Base-by-base conservation (phyloP, 2,329 filamentous ascomycete genomes). In the Epichloe coenophiala region DNA sequence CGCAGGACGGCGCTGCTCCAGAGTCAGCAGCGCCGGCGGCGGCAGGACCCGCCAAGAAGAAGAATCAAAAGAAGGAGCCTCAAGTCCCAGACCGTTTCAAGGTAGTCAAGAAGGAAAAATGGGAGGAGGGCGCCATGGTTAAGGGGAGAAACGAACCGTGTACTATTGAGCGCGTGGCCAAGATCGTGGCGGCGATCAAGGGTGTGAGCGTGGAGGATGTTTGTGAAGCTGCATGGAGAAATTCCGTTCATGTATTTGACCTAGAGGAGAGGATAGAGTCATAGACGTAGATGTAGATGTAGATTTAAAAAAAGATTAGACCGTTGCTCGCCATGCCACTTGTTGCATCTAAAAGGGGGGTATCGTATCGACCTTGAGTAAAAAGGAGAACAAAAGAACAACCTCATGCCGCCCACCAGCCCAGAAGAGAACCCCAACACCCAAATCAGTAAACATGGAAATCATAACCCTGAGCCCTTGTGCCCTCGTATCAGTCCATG, bases 81-180 rank as follows among this genome's bases (percentile, higher is more conserved):
- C 83, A 83, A 48, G 79, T 86, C 1, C 83, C 84, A 0, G 75
- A 81, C 48, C 70, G 88, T 36, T 93, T 84, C 58, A 94, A 86
- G 68, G 75, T 83, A 4, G 85, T 96, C 33, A 98, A 97, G 75
- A 97, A 95, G 70, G 93, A 98, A 70, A 95, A 87, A 65, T 98
- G 89, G 84, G 78, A 80, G 43, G 81, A 87, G 60, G 91, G 90
- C 0, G 76, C 76, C 40, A 91, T 96, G 86, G 79, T 98, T 48
- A 98, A 97, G 70, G 88, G 91, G 1, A 80, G 93, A 53, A 98
- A 98, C 63, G 93, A 98, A 68, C 88, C 91, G 9, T 90, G 85
- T 59, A 84, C 79, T 49, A 96, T 98, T 57, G 81, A 84, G 56
- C 81, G 84, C 49, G 86, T 98, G 13, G 93, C 88, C n/a, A 82